Conservation (phyloP, 2,329 filamentous ascomycete genomes). For the Chrysoporthe austroafricana region DNA sequence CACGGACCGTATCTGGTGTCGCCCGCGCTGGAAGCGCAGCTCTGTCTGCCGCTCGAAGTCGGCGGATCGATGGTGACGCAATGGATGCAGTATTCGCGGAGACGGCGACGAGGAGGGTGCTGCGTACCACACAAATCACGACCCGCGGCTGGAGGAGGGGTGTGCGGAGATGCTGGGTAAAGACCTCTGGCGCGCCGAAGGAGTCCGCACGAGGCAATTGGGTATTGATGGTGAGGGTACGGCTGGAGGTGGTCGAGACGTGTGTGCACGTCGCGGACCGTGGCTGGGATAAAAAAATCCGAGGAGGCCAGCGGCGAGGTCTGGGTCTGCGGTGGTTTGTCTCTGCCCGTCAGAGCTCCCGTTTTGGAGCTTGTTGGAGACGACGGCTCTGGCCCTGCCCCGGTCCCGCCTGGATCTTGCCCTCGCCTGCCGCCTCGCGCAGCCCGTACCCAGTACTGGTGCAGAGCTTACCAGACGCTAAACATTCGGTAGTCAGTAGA, state of each 20-base stretch:
- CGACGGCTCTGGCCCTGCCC: no score
- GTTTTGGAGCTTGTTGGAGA: no score
- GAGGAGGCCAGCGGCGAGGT: no score
- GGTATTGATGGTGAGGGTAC: no score
- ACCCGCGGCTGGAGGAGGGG: not conserved
- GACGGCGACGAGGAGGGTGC: constrained; percentile 1
- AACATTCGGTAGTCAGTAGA: no score
- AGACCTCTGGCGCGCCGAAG: not conserved
- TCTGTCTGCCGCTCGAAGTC: not conserved
- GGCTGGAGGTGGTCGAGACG: no score
- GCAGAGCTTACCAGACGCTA: no score
- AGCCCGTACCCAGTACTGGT: no score
- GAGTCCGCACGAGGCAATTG: not conserved
- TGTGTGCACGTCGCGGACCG: no score
- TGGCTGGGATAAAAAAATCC: no score
- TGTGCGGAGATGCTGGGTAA: not conserved
- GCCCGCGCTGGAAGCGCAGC: not conserved
- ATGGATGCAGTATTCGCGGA: not conserved
- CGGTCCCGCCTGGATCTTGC: no score
- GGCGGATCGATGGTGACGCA: constrained; percentile 14
- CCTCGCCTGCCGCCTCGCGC: no score
- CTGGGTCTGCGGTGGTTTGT: not conserved
- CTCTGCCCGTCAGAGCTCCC: not conserved
- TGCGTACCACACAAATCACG: not conserved
- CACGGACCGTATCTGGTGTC: not conserved